Evolutionary conservation across 306 rosid species (phyloP), one percentile per base, ranked within the genome.

Genomic region (Ziziphus jujuba): DNA sequence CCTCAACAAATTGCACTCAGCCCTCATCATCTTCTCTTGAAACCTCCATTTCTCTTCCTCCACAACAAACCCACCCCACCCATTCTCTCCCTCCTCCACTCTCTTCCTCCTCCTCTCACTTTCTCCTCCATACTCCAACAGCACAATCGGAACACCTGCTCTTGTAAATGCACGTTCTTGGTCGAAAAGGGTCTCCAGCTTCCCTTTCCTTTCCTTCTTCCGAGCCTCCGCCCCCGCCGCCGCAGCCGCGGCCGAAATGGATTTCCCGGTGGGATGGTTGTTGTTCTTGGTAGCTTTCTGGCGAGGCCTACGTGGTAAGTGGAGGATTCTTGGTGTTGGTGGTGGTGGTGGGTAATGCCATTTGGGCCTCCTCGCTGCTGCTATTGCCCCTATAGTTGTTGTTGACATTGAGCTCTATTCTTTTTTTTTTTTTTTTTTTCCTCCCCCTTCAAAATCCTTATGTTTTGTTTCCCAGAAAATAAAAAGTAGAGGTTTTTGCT

Each of bases 21-120:
- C 96, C 56, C 97, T 93, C 86, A 93, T 63, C 88, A 90, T 88
- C 73, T 93, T 97, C 0, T 89, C 95, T 72, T 88, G 95, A 83
- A 93, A 88, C 85, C 89, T 82, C 96, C 99, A 90, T 58, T 85
- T 90, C 59, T 86, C 90, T 72, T 88, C 96, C 43, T 83, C 96
- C 70, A 75, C 56, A 17, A 13, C 77, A 57, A 60, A 62, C 75
- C 19, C 59, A 22, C 50, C 69, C 36, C 52, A 49, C 1, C 63
- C 70, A 6, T 34, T 52, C 21, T 71, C 86, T 48, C 71, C 51
- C 35, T 57, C 79, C 54, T 65, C 76, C 23, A 85, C 92, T 66
- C 90, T 87, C 72, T 70, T 88, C 62, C 95, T 85, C 67, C 84
- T 74, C 71, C 80, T 72, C 25, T 74, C 88, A 55, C 71, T 50